These are phyloP conservation scores for Aquanectria penicillioides DNA, from an alignment of 2,329 filamentous ascomycete species.

Conservation along the genomic window DNA sequence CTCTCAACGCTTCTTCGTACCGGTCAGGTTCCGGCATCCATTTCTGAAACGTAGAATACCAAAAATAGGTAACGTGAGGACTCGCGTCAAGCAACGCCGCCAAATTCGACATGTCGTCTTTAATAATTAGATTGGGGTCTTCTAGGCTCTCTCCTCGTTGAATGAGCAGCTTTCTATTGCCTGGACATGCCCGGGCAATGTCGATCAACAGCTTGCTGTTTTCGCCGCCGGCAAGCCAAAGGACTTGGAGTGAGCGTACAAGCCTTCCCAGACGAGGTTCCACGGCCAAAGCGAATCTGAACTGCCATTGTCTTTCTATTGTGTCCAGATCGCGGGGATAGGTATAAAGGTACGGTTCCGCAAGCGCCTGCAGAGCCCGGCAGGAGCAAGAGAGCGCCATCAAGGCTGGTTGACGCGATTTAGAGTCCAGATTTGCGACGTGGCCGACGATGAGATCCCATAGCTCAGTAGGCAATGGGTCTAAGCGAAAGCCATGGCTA, in stretches of 20 bases:
- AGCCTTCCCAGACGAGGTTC: conserved; percentile 10
- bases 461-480: conserved; percentile 12
- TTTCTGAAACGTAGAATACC: not conserved
- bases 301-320: not conserved
- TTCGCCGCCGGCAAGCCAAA: not conserved
- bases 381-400: conserved; percentile 13
- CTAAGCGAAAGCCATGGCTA: not conserved
- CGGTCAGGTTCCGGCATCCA: not conserved
- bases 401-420: conserved; percentile 2
- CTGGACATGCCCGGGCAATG: conserved; percentile 14
- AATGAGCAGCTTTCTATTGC: conserved; percentile 1
- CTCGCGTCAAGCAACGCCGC: conserved; percentile 19
- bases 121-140: not conserved
- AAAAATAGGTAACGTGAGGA: conserved; percentile 10
- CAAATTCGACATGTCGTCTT: not conserved
- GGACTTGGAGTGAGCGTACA: conserved; percentile 5
- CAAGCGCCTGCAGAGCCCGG: not conserved
- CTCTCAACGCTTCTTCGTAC: not conserved
- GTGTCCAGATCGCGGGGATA: conserved; percentile 4
- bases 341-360: conserved; percentile 16
- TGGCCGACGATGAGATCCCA: conserved; percentile 9
- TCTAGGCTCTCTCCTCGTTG: not conserved
- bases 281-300: conserved; percentile 11
- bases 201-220: not conserved
- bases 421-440: not conserved